phyloP scores from a whole-genome alignment of 2,329 filamentous ascomycete genomes.

The Penicillium sumatraense region DNA sequence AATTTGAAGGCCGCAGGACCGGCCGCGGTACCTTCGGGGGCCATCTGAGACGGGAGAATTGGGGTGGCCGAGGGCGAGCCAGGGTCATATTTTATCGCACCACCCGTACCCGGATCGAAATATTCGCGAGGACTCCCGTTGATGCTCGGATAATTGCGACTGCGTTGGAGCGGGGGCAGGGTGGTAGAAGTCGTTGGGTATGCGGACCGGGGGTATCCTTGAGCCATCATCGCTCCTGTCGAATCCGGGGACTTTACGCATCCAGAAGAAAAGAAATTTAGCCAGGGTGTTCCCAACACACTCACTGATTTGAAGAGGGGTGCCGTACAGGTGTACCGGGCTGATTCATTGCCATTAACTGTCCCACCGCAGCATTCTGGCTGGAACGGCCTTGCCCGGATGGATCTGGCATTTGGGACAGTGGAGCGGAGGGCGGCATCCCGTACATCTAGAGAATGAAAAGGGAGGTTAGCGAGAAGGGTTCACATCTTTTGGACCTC shows the following conservation, averaged over 20 bases:
- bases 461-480: constrained; percentile 17
- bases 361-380: constrained; percentile 44
- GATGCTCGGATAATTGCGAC: constrained; percentile 33
- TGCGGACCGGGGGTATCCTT: constrained; percentile 40
- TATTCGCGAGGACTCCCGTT: constrained; percentile 37
- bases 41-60: constrained; percentile 42
- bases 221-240: constrained; percentile 41
- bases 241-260: constrained; percentile 39
- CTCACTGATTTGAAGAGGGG: constrained; percentile 31
- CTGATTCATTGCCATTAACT: constrained; percentile 42
- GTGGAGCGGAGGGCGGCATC: constrained; percentile 36
- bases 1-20: constrained; percentile 34
- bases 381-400: constrained; percentile 36
- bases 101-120: constrained; percentile 33
- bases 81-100: too few species aligned
- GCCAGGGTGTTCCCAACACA: constrained; percentile 23
- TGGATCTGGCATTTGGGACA: constrained; percentile 42
- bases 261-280: constrained; percentile 32
- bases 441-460: constrained; percentile 32
- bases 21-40: constrained; percentile 31
- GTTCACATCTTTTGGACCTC: background rate
- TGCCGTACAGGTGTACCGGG: constrained; percentile 44
- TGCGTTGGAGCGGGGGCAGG: constrained; percentile 41
- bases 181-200: constrained; percentile 39
- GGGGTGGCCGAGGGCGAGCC: constrained; percentile 36